Evolutionary conservation across 202 grass and related monocot genomes (phyloP), one percentile per base, ranked within the genome.

Genomic region (Cymbopogon flexuosus): DNA sequence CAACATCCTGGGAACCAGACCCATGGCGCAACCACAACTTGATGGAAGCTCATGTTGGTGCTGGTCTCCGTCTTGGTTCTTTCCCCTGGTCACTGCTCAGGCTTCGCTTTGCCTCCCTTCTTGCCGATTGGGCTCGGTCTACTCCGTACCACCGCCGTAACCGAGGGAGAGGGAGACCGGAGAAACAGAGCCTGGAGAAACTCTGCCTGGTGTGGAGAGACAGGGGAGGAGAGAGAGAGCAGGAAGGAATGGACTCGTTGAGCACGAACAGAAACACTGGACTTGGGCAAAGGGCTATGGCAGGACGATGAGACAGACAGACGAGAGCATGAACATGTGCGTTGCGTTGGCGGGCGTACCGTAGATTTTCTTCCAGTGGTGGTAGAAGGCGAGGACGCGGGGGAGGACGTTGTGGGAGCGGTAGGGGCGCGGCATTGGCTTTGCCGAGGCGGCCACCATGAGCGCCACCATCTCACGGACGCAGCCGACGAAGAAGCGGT

Each of bases 311-410:
- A 19, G 18, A 52, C 49, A 13, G 49, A 1, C 5, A 39, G 6
- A 21, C 4, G 7, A 19, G 18, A 19, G 18, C 51, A 22, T 21
- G 5, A 16, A 39, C 58, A 60, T 10, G 12, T 6, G 2, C 51
- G 2, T 10, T 5, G 18, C 22, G 23, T 9, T 13, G 23, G 23
- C 2, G 12, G 9, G 52, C 60, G 21, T 89, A 98, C 96, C 96
- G 70, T 98, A 98, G 73, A 93, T 95, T 85, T 95, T 98, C 84
- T 83, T 98, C 96, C 96, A 98, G 76, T 98, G 96, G 79, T 89
- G 89, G 86, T 95, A 98, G 90, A 98, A 98, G 81, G 96, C 87
- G 65, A 98, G 96, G 75, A 95, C 96, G 23, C 96, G 68, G 0
- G 96, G 96, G 30, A 98, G 90, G 45, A 98, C 88, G 80, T 98